Percentiles rank a stretch among this genome's conserved stretches.
Conservation (phyloP, 139 green algal genomes). For the Closterium sp. region DNA sequence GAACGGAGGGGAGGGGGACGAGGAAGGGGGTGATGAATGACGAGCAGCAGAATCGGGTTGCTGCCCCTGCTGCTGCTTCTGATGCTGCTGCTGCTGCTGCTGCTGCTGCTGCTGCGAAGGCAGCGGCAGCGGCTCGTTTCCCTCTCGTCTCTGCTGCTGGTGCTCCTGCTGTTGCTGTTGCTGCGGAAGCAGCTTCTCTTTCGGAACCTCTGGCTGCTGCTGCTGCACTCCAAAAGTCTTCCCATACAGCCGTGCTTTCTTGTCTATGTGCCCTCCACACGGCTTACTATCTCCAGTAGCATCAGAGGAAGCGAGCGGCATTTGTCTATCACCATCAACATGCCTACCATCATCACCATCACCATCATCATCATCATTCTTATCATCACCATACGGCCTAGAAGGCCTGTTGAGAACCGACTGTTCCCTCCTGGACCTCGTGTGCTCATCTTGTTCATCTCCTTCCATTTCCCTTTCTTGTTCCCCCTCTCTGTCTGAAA, state of each 20-base stretch:
- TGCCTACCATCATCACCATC: too few species aligned
- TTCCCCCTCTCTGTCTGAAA: background rate
- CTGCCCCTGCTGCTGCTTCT: background rate
- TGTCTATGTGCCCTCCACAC: background rate
- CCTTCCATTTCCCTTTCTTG: background rate
- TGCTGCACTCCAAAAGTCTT: too few species aligned
- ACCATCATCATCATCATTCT: too few species aligned
- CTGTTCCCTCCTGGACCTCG: background rate
- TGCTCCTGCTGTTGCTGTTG: background rate
- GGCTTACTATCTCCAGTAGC: background rate
- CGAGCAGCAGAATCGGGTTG: background rate
- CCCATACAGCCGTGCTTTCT: background rate
- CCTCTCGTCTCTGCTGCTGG: background rate
- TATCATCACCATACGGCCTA: too few species aligned
- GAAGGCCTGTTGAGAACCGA: too few species aligned
- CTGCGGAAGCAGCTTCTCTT: background rate
- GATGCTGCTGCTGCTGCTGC: background rate
- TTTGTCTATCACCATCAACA: too few species aligned
- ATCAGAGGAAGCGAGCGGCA: background rate
- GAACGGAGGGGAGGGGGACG: background rate
- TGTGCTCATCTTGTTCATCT: too few species aligned
- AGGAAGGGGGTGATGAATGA: background rate
- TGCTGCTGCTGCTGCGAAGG: background rate
- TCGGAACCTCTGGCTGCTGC: too few species aligned
- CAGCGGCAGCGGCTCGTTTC: too few species aligned